Percentiles rank a stretch among this genome's conserved stretches.
phyloP scores from a whole-genome alignment of 2,329 filamentous ascomycete species.

The Grosmannia serpens region DNA sequence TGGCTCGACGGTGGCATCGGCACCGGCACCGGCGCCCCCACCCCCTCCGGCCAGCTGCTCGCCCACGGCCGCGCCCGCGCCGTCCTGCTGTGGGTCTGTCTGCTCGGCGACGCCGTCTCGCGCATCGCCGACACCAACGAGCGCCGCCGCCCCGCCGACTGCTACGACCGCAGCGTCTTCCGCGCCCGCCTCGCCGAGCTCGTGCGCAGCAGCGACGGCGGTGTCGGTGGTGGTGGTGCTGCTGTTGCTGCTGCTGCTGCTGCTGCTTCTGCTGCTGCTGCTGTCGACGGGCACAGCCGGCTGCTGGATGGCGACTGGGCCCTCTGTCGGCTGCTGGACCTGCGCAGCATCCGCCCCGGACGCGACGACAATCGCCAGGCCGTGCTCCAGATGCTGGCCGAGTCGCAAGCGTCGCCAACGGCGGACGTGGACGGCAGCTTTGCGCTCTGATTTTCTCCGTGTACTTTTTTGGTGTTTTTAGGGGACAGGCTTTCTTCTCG shows the following conservation, averaged over 20 bases:
- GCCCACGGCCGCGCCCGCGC: conserved; percentile 7
- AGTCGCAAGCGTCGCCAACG: background rate
- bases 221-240: too few species aligned
- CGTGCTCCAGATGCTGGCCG: conserved; percentile 6
- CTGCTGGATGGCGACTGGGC: conserved; percentile 14
- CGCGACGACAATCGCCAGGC: conserved; percentile 6
- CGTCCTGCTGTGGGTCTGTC: conserved; percentile 18
- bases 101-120: conserved; percentile 18
- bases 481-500: conserved; percentile 3
- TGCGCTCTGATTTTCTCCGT: background rate
- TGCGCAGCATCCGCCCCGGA: conserved; percentile 10
- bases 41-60: background rate
- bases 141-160: conserved; percentile 9
- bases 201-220: background rate
- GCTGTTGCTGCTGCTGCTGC: too few species aligned
- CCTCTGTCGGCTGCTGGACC: conserved; percentile 13
- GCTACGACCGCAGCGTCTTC: conserved; percentile 17
- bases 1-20: background rate
- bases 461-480: background rate
- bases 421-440: background rate
- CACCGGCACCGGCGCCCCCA: background rate
- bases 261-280: too few species aligned
- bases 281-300: too few species aligned
- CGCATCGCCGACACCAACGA: conserved; percentile 16
- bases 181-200: conserved; percentile 14